A percentile compares a stretch with the other conserved stretches of the same genome.
Evolutionary conservation across 139 green algal genomes (phyloP).

Genomic region (Chlamydomonas asymmetrica): DNA sequence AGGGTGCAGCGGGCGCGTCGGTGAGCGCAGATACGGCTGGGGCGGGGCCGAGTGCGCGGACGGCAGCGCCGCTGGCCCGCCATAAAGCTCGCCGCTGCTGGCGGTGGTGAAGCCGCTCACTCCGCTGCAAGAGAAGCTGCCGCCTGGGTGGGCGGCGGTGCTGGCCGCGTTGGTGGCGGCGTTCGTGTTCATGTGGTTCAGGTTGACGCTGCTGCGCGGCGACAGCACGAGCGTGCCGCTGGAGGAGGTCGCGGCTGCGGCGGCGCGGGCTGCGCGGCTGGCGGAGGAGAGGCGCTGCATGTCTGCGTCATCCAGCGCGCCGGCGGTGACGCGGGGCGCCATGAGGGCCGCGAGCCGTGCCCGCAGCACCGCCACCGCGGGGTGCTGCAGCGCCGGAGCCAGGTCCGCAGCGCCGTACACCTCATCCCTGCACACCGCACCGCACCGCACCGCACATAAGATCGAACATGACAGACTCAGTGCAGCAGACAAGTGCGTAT

Average conservation of each 20-base stretch:
- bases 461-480: neutral
- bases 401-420: constrained; percentile 12
- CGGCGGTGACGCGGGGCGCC: neutral
- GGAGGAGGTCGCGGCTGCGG: neutral
- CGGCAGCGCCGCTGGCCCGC: no score
- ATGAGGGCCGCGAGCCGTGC: constrained; percentile 1
- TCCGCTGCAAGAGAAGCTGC: no score
- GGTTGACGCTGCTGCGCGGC: no score
- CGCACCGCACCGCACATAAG: neutral
- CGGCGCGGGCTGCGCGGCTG: neutral
- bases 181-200: no score
- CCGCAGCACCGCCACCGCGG: constrained; percentile 7
- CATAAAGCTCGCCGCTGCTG: no score
- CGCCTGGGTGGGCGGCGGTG: no score
- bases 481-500: no score
- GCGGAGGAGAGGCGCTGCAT: neutral
- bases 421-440: neutral
- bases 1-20: no score
- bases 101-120: no score
- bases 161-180: no score
- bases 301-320: neutral
- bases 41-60: no score
- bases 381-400: constrained; percentile 25
- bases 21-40: no score
- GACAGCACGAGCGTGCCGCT: neutral